Evolutionary conservation across 2,329 filamentous ascomycete genomes (phyloP), one percentile per base, ranked within the genome.

Genomic region (Fusarium concolor): DNA sequence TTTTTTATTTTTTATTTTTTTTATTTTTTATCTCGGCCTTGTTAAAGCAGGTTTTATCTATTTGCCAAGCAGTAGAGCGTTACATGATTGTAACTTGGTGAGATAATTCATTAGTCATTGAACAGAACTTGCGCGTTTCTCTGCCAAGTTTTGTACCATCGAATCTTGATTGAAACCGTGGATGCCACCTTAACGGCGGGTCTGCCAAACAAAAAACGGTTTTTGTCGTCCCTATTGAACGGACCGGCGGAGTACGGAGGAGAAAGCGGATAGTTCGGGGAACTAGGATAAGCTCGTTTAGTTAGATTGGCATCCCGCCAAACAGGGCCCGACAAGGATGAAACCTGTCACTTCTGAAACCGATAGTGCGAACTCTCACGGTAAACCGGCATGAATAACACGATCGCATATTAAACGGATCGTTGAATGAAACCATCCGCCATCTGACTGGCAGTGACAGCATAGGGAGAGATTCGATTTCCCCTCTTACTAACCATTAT

Each of bases 371-470:
- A 39, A 55, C 43, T 50, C 7, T 38, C 43, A 31, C 52, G 52
- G 52, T 37, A 55, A 50, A 51, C 26, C 52, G 43, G 52, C 52
- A 51, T 55, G 18, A 29, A 50, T 38, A 47, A 47, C 41, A 47
- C 41, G 41, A 35, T 47, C 41, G 20, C 24, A 17, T 38, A 55
- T 55, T 31, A 55, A 2, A 50, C 31, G 52, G 33, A 50, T 55
- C 33, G 31, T 15, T 10, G 24, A 55, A 55, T 55, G 52, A 55
- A 51, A 55, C 33, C 43, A 39, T 29, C 12, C 15, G 9, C 4
- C 24, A 28, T 9, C 17, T n/a, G n/a, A n/a, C n/a, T n/a, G n/a
- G n/a, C n/a, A n/a, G n/a, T n/a, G n/a, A n/a, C n/a, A 9, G n/a
- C 24, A 33, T 31, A n/a, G 22, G 24, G 43, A 46, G 26, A 44